Evolutionary conservation across 345 rosid genomes (phyloP).

Genomic region (Cardamine occulta): DNA sequence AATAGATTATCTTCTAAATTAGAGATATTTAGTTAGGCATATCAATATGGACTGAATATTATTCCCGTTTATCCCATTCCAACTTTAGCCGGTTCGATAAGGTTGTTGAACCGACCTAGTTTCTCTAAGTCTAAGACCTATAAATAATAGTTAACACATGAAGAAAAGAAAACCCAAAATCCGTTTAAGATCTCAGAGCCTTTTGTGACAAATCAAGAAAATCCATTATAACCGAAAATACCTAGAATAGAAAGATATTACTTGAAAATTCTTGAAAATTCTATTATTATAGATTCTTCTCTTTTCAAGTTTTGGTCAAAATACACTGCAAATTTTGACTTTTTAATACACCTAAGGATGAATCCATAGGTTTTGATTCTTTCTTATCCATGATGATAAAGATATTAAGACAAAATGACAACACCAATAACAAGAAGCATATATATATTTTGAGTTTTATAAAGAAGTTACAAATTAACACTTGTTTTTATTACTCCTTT

Average conservation of each 20-base stretch:
- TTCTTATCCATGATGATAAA: constrained; percentile 29
- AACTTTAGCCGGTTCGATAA: constrained; percentile 2
- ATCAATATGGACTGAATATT: background rate
- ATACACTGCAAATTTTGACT: constrained; percentile 35
- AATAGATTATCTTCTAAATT: background rate
- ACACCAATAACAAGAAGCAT: constrained; percentile 35
- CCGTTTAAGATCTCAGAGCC: background rate
- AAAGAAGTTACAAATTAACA: constrained; percentile 18
- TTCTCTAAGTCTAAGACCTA: background rate
- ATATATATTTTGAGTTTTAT: constrained; percentile 30
- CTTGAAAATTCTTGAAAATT: constrained; percentile 8
- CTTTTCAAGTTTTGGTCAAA: constrained; percentile 22
- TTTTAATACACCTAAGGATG: constrained; percentile 26
- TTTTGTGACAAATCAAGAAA: background rate
- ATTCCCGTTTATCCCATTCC: background rate
- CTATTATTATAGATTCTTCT: constrained; percentile 15
- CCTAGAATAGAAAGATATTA: constrained; percentile 35
- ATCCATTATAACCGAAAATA: background rate
- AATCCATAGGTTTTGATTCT: constrained; percentile 23
- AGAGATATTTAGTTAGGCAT: background rate
- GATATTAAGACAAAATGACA: constrained; percentile 15
- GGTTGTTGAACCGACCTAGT: background rate
- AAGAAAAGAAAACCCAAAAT: background rate
- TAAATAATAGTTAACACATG: background rate
- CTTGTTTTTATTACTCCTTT: constrained; percentile 19